Base-by-base conservation (phyloP, 1,284 basidiomycete species). In the Amylostereum chailletii region DNA sequence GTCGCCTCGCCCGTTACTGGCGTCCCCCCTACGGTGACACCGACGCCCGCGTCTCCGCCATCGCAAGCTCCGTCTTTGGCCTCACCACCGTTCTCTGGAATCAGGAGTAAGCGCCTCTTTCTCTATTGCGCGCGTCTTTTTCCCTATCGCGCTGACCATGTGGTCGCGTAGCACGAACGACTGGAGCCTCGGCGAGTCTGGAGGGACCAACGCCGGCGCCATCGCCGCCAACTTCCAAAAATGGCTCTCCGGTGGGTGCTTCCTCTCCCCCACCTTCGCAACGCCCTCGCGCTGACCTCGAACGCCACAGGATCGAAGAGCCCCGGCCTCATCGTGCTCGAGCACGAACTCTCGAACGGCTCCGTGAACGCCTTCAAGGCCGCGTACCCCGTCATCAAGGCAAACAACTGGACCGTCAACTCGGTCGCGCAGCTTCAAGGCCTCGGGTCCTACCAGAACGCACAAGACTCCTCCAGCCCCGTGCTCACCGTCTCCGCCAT, bases 71-170 rank as follows among this genome's bases (percentile, higher is more conserved):
- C 61, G 74, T 90, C 39, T 84, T 90, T 58, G 83, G 82, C 37
- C 61, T 91, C 51, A 72, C 70, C 11, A 83, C 82, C 19, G 74
- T 90, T 45, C 67, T 90, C 57, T 92, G 90, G 88, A 90, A 91
- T 62, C 74, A 79, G 51, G 89, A 90, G 85, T 86, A 61, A 48
- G 78, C 53, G 8, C 6, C 9, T 10, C 29, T 34, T 27, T 39
- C 37, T 9, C 11, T 3, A 6, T 34, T 30, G 6, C 32, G 39
- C n/a, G 39, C 5, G 6, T 40, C n/a, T 6, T 38, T 11, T 37
- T 19, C 46, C 29, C 3, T 8, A 27, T 34, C 11, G 0, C 38
- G 49, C 31, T 45, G n/a, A 39, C 49, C 19, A 40, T 19, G 40
- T 19, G 33, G 29, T n/a, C 41, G 51, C 31, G 4, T 52, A 87